phyloP scores from a whole-genome alignment of 352 stramenopile species.

The Phytophthora foliorum region DNA sequence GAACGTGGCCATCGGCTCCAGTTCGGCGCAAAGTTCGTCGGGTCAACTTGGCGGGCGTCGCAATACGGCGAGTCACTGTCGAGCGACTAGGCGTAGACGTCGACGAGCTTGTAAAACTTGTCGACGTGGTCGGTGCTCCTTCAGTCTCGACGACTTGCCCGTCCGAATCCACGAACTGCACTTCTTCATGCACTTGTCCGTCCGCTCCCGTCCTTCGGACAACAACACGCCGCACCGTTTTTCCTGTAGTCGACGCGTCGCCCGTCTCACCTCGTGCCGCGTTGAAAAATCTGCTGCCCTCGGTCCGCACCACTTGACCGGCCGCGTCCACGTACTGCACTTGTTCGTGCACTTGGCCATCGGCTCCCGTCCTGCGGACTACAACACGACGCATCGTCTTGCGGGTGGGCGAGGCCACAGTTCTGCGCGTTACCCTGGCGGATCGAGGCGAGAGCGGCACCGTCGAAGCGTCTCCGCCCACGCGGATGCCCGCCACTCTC shows the following conservation, averaged over 20 bases:
- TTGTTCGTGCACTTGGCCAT: conserved; percentile 32
- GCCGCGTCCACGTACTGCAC: conserved; percentile 34
- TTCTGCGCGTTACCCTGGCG: conserved; percentile 26
- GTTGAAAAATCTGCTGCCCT: conserved; percentile 22
- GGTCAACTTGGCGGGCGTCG: conserved; percentile 28
- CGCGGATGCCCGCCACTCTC: conserved; percentile 16
- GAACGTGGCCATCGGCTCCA: conserved; percentile 22
- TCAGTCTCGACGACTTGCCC: conserved; percentile 13
- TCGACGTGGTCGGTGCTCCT: background rate
- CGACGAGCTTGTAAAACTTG: background rate
- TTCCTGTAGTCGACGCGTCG: background rate
- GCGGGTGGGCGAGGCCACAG: conserved; percentile 27
- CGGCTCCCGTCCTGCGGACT: conserved; percentile 28
- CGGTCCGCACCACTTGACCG: conserved; percentile 17
- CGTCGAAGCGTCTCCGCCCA: background rate
- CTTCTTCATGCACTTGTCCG: conserved; percentile 27
- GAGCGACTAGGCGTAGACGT: background rate
- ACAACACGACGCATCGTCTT: conserved; percentile 38
- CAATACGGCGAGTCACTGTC: conserved; percentile 21
- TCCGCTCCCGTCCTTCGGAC: conserved; percentile 23
- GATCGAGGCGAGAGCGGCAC: conserved; percentile 28
- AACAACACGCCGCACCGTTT: conserved; percentile 23
- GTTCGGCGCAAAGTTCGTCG: conserved; percentile 33
- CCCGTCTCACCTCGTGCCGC: conserved; percentile 6
- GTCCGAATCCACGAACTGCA: conserved; percentile 27